Percentiles rank a stretch among this genome's conserved stretches.
phyloP scores from a whole-genome alignment of 495 filamentous ascomycete genomes.

The Daldinia caldariorum region DNA sequence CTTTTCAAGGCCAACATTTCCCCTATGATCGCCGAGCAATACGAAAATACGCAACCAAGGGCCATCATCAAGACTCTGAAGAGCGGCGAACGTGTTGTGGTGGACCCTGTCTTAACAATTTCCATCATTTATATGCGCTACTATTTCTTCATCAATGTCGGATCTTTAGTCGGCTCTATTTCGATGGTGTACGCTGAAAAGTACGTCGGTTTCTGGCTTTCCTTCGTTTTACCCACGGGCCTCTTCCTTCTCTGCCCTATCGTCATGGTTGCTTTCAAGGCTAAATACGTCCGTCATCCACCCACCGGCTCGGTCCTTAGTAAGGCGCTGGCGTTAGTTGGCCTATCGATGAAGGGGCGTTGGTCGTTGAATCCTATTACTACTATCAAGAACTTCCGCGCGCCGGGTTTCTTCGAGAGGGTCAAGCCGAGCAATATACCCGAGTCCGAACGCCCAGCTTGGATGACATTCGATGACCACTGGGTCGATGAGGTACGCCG shows the following conservation, averaged over 20 bases:
- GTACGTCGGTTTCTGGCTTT: conserved; percentile 81
- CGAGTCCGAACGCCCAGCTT: conserved; percentile 59
- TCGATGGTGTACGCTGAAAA: conserved; percentile 73
- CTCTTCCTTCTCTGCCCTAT: conserved; percentile 68
- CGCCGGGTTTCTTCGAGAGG: conserved; percentile 67
- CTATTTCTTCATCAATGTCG: conserved; percentile 77
- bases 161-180: conserved; percentile 63
- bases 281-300: conserved; percentile 65
- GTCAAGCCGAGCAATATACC: conserved; percentile 71
- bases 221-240: conserved; percentile 69
- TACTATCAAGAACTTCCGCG: conserved; percentile 64
- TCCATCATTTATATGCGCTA: conserved; percentile 70
- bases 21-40: conserved; percentile 68
- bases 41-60: conserved; percentile 52
- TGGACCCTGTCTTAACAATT: conserved; percentile 72
- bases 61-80: conserved; percentile 55
- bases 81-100: conserved; percentile 71
- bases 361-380: conserved; percentile 67
- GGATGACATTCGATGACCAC: conserved; percentile 79
- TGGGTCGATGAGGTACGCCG: conserved; percentile 79
- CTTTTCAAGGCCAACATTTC: conserved; percentile 73
- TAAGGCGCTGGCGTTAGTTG: conserved; percentile 65
- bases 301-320: conserved; percentile 72
- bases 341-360: conserved; percentile 68
- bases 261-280: conserved; percentile 69